phyloP scores from a whole-genome alignment of 371 early-diverging fungal genomes.

The Synchytrium microbalum region DNA sequence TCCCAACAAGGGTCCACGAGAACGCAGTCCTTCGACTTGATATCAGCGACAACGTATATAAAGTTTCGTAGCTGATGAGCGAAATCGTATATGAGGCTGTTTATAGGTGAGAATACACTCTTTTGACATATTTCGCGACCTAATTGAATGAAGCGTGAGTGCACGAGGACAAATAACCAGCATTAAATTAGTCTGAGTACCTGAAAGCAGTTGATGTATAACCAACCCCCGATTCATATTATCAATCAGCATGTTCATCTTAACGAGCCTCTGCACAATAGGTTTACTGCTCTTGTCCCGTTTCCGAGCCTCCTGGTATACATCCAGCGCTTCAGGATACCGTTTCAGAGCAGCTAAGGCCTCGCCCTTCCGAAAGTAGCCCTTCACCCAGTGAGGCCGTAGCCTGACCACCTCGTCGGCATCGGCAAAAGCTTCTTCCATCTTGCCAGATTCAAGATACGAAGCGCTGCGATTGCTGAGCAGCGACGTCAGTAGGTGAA shows the following conservation, averaged over 20 bases:
- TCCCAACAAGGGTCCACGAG: constrained; percentile 72
- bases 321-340: constrained; percentile 52
- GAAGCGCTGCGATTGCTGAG: constrained; percentile 64
- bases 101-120: constrained; percentile 50
- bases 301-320: constrained; percentile 45
- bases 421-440: constrained; percentile 55
- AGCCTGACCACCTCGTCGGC: constrained; percentile 49
- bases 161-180: neutral
- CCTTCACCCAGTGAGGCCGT: constrained; percentile 69
- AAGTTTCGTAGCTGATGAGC: constrained; percentile 77
- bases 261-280: constrained; percentile 41
- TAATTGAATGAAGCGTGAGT: neutral
- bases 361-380: constrained; percentile 66
- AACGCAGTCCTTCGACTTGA: constrained; percentile 53
- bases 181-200: too few species aligned
- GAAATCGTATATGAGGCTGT: constrained; percentile 62
- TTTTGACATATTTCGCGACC: constrained; percentile 58
- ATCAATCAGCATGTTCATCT: constrained; percentile 2
- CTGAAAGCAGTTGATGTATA: constrained; percentile 57
- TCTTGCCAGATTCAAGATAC: constrained; percentile 38
- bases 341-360: constrained; percentile 46
- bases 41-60: constrained; percentile 67
- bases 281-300: constrained; percentile 27
- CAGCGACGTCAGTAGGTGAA: constrained; percentile 25
- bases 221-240: constrained; percentile 27